Percentiles rank a stretch among this genome's conserved stretches.
Evolutionary conservation across 192 early-diverging fungal species (phyloP).

Genomic region (Gaertneriomyces sp.): DNA sequence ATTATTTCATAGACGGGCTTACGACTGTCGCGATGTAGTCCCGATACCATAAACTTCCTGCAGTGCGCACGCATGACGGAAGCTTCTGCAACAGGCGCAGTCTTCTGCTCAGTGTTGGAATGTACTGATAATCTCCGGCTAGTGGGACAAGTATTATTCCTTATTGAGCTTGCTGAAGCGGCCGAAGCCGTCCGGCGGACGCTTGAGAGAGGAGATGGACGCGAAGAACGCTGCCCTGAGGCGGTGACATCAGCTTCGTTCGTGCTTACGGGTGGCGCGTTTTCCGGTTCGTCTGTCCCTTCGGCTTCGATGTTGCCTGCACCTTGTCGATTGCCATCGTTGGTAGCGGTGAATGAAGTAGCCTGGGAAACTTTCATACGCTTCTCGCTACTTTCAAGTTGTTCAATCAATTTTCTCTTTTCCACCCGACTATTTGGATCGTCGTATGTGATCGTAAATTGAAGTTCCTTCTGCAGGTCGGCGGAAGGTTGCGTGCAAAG

Average conservation of each 20-base stretch:
- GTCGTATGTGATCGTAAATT: slow-evolving; percentile 31
- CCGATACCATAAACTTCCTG: slow-evolving; percentile 33
- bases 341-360: not conserved
- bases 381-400: slow-evolving; percentile 6
- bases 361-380: not conserved
- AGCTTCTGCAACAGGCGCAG: too few relatives aligned
- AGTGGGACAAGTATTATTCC: too few relatives aligned
- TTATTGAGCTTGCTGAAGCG: too few relatives aligned
- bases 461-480: not conserved
- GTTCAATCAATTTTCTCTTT: slow-evolving; percentile 32
- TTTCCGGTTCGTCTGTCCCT: slow-evolving; percentile 14
- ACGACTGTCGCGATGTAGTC: slow-evolving; percentile 13
- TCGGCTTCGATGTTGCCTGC: not conserved
- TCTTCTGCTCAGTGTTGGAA: too few relatives aligned
- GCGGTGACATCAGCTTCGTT: slow-evolving; percentile 4
- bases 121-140: too few relatives aligned
- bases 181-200: too few relatives aligned
- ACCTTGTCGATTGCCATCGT: not conserved
- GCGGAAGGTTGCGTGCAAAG: too few relatives aligned
- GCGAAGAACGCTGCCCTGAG: slow-evolving; percentile 1
- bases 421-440: slow-evolving; percentile 28
- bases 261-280: not conserved
- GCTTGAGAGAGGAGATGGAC: too few relatives aligned
- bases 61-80: too few relatives aligned
- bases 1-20: slow-evolving; percentile 12